Conservation (phyloP, 169 alveolate genomes). For the Plasmodium gaboni region DNA sequence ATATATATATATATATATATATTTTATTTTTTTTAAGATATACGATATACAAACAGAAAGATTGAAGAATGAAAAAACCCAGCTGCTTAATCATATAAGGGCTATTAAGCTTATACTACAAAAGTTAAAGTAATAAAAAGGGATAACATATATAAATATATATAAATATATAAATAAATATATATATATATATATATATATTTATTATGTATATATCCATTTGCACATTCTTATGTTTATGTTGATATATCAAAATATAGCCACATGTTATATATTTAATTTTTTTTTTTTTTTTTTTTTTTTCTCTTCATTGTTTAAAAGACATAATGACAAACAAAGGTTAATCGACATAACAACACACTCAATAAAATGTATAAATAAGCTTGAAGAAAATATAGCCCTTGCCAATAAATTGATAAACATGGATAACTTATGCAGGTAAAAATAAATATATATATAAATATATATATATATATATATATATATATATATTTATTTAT, state of each 20-base stretch:
- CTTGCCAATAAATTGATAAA: constrained; percentile 51
- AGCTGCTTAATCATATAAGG: constrained; percentile 54
- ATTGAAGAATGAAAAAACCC: constrained; percentile 39
- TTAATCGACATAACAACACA: constrained; percentile 36
- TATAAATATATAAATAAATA: not conserved
- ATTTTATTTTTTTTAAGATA: constrained; percentile 4
- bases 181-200: not conserved
- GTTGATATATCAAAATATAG: not conserved
- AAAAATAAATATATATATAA: not conserved
- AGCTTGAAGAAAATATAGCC: constrained; percentile 39
- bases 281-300: not conserved
- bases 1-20: too few relatives aligned
- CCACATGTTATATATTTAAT: not conserved
- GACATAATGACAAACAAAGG: constrained; percentile 57
- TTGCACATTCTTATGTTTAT: not conserved
- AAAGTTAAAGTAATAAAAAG: constrained; percentile 29
- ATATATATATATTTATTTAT: not conserved
- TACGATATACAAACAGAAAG: constrained; percentile 62
- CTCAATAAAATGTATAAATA: constrained; percentile 48
- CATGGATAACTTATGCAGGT: constrained; percentile 57
- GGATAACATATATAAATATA: constrained; percentile 1
- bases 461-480: not conserved
- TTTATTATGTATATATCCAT: not conserved
- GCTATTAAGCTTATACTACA: constrained; percentile 50
- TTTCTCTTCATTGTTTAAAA: not conserved